These are phyloP conservation scores for Sistotremastrum suecicum DNA, from an alignment of 768 basidiomycete species.

Conservation along the genomic window DNA sequence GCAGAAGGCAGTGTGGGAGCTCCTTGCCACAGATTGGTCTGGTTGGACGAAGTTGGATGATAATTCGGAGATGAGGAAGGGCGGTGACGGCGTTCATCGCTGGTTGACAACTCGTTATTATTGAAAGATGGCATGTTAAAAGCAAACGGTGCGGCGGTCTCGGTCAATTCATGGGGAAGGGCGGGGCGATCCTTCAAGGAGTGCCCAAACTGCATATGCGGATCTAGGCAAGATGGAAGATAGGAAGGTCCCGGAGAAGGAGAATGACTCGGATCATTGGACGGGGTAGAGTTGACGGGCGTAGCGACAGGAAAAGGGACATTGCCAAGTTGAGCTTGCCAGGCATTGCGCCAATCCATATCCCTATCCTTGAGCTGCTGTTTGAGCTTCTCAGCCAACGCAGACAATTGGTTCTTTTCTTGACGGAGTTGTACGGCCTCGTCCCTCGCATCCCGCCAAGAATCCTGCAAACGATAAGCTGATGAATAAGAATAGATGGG, in stretches of 20 bases:
- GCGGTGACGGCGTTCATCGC: neutral
- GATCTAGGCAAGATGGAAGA: too few species aligned
- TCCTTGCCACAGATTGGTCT: neutral
- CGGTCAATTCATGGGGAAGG: too few species aligned
- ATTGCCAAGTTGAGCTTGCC: slow-evolving; percentile 46
- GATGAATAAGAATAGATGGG: too few species aligned
- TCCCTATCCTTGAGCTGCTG: slow-evolving; percentile 60
- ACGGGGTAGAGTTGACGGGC: slow-evolving; percentile 11
- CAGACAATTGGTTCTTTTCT: slow-evolving; percentile 42
- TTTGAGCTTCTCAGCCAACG: slow-evolving; percentile 14
- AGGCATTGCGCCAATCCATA: slow-evolving; percentile 57
- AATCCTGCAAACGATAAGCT: slow-evolving; percentile 35
- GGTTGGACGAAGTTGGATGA: neutral
- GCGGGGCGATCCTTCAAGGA: too few species aligned
- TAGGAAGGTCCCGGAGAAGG: slow-evolving; percentile 9
- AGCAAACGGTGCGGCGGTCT: too few species aligned
- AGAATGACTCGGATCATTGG: slow-evolving; percentile 18
- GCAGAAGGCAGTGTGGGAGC: slow-evolving; percentile 30
- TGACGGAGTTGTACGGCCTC: slow-evolving; percentile 50
- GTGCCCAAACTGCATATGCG: too few species aligned
- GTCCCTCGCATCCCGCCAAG: slow-evolving; percentile 50
- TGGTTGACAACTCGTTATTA: slow-evolving; percentile 1
- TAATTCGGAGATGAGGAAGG: neutral
- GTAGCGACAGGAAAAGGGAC: slow-evolving; percentile 32
- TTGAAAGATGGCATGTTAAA: slow-evolving; percentile 13